Evolutionary conservation across 148 eudicot species (phyloP).

Genomic region (Fagopyrum homotropicum): DNA sequence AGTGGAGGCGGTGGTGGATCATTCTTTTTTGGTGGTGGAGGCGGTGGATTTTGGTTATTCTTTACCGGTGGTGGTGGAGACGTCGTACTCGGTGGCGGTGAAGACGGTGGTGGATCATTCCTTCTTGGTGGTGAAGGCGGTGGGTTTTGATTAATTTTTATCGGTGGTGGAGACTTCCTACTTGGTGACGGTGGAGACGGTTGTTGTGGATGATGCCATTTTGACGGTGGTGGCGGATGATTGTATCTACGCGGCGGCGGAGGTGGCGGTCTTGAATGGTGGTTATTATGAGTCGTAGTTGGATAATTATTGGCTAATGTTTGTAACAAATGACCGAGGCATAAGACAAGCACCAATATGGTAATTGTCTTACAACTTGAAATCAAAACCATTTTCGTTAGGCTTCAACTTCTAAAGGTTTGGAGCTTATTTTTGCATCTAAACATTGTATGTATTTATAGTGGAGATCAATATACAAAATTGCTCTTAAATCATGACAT

Average conservation of each 20-base stretch:
- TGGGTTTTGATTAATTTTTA: too few relatives aligned
- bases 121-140: not conserved
- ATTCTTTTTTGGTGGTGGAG: not conserved
- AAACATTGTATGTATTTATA: not conserved
- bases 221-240: not conserved
- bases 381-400: not conserved
- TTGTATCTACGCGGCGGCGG: not conserved
- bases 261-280: not conserved
- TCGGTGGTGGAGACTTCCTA: too few relatives aligned
- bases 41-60: too few relatives aligned
- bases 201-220: not conserved
- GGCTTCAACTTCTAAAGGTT: not conserved
- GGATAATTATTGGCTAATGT: not conserved
- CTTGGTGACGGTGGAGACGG: too few relatives aligned
- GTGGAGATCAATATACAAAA: not conserved
- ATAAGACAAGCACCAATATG: not conserved
- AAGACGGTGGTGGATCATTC: not conserved
- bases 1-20: not conserved
- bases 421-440: not conserved
- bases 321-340: not conserved
- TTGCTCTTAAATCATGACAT: not conserved
- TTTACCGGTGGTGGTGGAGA: too few relatives aligned
- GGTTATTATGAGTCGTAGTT: not conserved
- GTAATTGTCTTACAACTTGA: not conserved
- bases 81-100: too few relatives aligned